Conservation (phyloP, 805 yeast genomes). For the Yamadazyma phyllophila region DNA sequence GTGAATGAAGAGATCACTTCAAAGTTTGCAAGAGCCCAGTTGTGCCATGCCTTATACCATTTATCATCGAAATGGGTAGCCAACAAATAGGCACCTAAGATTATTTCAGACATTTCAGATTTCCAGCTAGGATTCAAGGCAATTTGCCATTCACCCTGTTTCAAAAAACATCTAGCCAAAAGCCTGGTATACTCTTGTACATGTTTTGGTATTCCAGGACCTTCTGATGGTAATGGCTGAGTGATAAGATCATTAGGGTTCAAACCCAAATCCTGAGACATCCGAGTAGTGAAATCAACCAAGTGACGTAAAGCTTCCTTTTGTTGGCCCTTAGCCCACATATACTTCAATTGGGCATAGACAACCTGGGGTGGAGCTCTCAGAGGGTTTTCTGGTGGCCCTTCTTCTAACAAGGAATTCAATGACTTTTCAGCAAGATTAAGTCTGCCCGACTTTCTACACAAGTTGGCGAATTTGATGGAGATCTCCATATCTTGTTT, state of each 20-base stretch:
- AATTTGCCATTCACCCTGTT: constrained; percentile 98
- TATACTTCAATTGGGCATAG: constrained; percentile 91
- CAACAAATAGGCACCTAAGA: constrained; percentile 84
- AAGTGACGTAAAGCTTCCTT: constrained; percentile 82
- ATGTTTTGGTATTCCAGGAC: constrained; percentile 70
- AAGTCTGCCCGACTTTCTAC: constrained; percentile 90
- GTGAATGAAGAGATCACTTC: constrained; percentile 77
- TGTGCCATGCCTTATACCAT: constrained; percentile 99
- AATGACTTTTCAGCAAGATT: constrained; percentile 91
- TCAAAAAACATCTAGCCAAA: constrained; percentile 89
- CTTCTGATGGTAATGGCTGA: constrained; percentile 74
- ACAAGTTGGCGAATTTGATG: constrained; percentile 95
- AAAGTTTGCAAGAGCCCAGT: constrained; percentile 98
- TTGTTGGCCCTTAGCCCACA: constrained; percentile 95
- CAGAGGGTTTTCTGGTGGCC: constrained; percentile 59
- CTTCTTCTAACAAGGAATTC: constrained; percentile 73
- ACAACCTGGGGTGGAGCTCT: constrained; percentile 96
- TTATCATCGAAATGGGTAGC: constrained; percentile 92
- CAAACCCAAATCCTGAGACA: constrained; percentile 85
- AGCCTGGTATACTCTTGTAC: constrained; percentile 80
- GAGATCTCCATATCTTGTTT: constrained; percentile 96
- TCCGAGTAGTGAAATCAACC: constrained; percentile 84
- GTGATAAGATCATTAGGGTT: constrained; percentile 84
- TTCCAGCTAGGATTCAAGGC: constrained; percentile 79
- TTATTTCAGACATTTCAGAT: constrained; percentile 70